phyloP scores from a whole-genome alignment of 1,139 yeast genomes.

The Pichia sp. region DNA sequence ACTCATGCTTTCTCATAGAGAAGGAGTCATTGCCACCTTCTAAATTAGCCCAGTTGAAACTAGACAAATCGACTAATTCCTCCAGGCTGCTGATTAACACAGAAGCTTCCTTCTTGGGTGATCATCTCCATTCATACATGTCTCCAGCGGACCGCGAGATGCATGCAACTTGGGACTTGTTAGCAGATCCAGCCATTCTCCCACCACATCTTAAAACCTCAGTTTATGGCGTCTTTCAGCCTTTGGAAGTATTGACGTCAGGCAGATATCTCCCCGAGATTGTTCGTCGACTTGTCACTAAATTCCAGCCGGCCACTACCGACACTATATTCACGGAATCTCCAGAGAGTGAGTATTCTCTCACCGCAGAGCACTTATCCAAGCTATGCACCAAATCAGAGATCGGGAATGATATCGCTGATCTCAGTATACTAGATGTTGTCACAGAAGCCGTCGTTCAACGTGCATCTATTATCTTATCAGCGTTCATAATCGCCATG shows the following conservation, averaged over 20 bases:
- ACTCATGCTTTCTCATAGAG: constrained; percentile 22
- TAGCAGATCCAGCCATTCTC: constrained; percentile 3
- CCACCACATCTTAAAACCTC: constrained; percentile 10
- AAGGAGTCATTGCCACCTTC: not conserved
- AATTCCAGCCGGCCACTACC: no score
- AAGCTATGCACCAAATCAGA: constrained; percentile 3
- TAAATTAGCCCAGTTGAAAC: not conserved
- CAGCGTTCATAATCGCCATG: constrained; percentile 18
- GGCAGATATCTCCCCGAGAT: constrained; percentile 54
- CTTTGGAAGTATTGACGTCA: constrained; percentile 46
- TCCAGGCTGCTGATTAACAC: constrained; percentile 24
- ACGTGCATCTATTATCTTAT: constrained; percentile 24
- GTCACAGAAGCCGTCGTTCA: constrained; percentile 18
- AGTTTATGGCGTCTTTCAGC: constrained; percentile 38
- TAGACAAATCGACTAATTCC: not conserved
- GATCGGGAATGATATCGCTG: constrained; percentile 3
- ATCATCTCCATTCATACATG: constrained; percentile 5
- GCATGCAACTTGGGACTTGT: constrained; percentile 10
- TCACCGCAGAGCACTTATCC: constrained; percentile 5
- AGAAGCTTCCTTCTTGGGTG: constrained; percentile 29
- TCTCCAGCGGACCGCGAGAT: constrained; percentile 2
- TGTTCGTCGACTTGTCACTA: constrained; percentile 34
- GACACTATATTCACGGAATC: not conserved
- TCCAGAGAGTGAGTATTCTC: constrained; percentile 1
- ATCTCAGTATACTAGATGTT: constrained; percentile 11